phyloP scores from a whole-genome alignment of 1,284 basidiomycete genomes.

The Phellinidium pouzarii region DNA sequence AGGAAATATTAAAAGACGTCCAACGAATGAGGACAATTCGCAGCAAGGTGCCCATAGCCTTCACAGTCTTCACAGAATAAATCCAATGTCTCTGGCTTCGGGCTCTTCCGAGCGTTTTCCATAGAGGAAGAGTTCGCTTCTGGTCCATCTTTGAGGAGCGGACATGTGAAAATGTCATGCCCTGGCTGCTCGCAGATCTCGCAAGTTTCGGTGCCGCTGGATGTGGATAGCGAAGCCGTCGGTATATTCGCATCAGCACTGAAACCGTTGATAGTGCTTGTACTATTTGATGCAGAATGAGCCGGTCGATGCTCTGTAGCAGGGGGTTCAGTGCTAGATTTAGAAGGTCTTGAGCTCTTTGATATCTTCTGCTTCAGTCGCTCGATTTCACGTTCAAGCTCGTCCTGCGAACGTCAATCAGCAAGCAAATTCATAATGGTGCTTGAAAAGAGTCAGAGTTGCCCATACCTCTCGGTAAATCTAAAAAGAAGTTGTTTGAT shows the following conservation, averaged over 20 bases:
- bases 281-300: conserved; percentile 20
- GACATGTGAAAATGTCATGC: conserved; percentile 78
- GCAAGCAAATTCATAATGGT: not conserved
- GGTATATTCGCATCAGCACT: not conserved
- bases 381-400: conserved; percentile 82
- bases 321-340: conserved; percentile 35
- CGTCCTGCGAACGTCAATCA: conserved; percentile 47
- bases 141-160: conserved; percentile 44
- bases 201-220: conserved; percentile 43
- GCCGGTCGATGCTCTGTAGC: conserved; percentile 23
- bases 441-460: conserved; percentile 4
- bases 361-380: conserved; percentile 63
- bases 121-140: conserved; percentile 3
- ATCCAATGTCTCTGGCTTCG: conserved; percentile 26
- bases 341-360: conserved; percentile 45
- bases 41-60: conserved; percentile 59
- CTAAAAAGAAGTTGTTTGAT: conserved; percentile 30
- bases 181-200: conserved; percentile 80
- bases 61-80: conserved; percentile 75
- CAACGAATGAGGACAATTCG: conserved; percentile 70
- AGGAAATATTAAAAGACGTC: conserved; percentile 60
- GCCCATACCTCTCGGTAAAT: conserved; percentile 76
- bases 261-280: conserved; percentile 18
- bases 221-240: conserved; percentile 6
- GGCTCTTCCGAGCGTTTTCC: conserved; percentile 7